phyloP scores from a whole-genome alignment of 805 yeast species.

The Candida silvicultrix region DNA sequence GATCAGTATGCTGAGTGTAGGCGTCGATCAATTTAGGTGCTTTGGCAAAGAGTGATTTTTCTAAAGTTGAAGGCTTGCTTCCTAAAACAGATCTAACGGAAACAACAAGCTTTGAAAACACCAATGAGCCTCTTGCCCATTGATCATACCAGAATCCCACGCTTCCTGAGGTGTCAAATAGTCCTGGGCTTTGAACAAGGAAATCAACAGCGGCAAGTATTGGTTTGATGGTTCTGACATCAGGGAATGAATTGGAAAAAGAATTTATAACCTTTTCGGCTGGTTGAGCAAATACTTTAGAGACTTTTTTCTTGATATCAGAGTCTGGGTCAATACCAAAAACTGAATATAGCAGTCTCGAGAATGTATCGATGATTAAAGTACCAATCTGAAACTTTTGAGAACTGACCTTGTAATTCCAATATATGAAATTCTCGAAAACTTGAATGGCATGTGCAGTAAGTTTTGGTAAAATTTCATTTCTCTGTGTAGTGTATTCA shows the following conservation, averaged over 20 bases:
- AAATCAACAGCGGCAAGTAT: conserved; percentile 43
- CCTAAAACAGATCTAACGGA: conserved; percentile 47
- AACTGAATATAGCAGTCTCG: conserved; percentile 43
- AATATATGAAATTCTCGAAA: conserved; percentile 66
- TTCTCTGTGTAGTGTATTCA: conserved; percentile 33
- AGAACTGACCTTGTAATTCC: conserved; percentile 52
- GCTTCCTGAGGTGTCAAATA: conserved; percentile 35
- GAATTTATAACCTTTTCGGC: conserved; percentile 44
- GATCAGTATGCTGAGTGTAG: conserved; percentile 41
- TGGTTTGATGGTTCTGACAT: conserved; percentile 48
- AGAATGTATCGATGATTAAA: conserved; percentile 46
- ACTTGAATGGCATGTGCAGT: conserved; percentile 53
- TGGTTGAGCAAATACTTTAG: conserved; percentile 44
- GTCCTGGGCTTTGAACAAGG: conserved; percentile 29
- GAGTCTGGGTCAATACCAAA: conserved; percentile 45
- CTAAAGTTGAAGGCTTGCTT: conserved; percentile 57
- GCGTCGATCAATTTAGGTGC: conserved; percentile 52
- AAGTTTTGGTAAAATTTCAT: conserved; percentile 49
- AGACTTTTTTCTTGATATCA: conserved; percentile 33
- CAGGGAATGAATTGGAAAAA: conserved; percentile 49
- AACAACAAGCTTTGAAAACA: conserved; percentile 51
- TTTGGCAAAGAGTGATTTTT: conserved; percentile 47
- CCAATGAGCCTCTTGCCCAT: conserved; percentile 46
- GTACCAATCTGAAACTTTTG: conserved; percentile 62
- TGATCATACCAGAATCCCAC: conserved; percentile 40